Evolutionary conservation across 495 filamentous ascomycete species (phyloP).

Genomic region (Talaromyces liani): DNA sequence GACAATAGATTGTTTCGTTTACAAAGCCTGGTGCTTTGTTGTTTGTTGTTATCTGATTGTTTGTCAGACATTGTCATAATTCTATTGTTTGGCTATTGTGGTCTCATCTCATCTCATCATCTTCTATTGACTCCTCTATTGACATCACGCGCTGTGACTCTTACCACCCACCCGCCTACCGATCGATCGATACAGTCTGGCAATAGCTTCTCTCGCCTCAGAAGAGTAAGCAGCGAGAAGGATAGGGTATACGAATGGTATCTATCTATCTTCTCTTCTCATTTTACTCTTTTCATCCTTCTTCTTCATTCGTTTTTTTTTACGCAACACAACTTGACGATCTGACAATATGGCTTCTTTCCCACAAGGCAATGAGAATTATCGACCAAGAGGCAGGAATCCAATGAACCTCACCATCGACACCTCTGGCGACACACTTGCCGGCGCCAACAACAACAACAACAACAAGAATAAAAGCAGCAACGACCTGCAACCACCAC

Average conservation of each 20-base stretch:
- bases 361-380: not conserved
- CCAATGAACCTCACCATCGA: conserved; percentile 5
- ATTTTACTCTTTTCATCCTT: no score
- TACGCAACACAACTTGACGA: no score
- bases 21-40: not conserved
- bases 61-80: not conserved
- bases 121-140: not conserved
- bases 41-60: not conserved
- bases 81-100: not conserved
- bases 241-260: not conserved
- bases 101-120: not conserved
- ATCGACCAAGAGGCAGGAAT: not conserved
- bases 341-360: not conserved
- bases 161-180: not conserved
- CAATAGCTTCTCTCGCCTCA: not conserved
- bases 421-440: not conserved
- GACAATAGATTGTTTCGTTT: not conserved
- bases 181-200: not conserved
- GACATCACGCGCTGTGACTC: not conserved
- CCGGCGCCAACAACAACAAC: not conserved
- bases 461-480: no score
- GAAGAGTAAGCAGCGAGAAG: not conserved
- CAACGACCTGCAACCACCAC: not conserved
- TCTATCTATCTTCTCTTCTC: not conserved
- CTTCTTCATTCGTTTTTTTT: no score